Base-by-base conservation (phyloP, 2,329 filamentous ascomycete genomes). In the Exserohilum turcica region DNA sequence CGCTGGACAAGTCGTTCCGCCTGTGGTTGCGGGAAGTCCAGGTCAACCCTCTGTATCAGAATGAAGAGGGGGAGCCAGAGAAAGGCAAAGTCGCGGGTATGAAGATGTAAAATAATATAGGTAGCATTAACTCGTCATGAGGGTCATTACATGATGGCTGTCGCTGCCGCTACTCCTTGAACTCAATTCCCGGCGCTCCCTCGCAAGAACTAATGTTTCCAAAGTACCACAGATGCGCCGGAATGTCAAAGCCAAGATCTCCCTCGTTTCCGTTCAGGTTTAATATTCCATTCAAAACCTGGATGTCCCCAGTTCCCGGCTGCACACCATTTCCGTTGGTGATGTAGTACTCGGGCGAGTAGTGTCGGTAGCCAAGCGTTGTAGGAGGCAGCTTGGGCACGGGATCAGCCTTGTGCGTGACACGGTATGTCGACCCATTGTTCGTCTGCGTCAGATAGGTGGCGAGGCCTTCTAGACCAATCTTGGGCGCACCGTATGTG, bases 341-440 rank as follows among this genome's bases (percentile, higher is more conserved):
- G 40, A 76, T 64, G 42, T 72, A 90, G 74, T 86, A 90, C 77
- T 91, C 89, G 1, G 88, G 86, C 13, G 79, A 83, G n/a, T 84
- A 82, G 71, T 91, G 88, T 33, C 81, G 76, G 76, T 85, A 91
- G 29, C 82, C 82, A 45, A 87, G 70, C 39, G 82, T 46, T 52
- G 66, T 84, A 73, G 86, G 83, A 1, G 88, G 88, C 32, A 92
- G 78, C 37, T 85, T 82, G 0, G 89, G 86, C 1, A 91, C 83
- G 0, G 86, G 85, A 69, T 92, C 89, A 61, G 82, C 76, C 36
- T 73, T 74, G 73, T 91, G 87, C 1, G 88, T 91, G 45, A 90
- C 77, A 57, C 88, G 85, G 75, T 80, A 87, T 59, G 84, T 81
- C 49, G 68, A 68, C 48, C 78, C 75, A 2, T 83, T 82, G 1